Base-by-base conservation (phyloP, 352 stramenopile species). In the Aphanomyces invadans region DNA sequence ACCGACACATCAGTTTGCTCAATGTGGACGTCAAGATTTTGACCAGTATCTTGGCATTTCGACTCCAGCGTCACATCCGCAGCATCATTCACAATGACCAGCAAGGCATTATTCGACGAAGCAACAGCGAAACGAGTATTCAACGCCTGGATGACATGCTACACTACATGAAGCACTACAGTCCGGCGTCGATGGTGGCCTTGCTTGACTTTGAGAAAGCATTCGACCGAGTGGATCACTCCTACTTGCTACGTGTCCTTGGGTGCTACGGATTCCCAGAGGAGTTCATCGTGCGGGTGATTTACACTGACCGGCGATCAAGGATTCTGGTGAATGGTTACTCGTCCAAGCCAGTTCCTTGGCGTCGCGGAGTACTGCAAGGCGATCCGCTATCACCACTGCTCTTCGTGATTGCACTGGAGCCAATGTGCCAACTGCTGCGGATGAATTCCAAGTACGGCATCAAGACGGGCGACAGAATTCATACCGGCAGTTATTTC, bases 181-280 rank as follows among this genome's bases (percentile, higher is more conserved):
- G 3, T 19, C 55, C 55, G 33, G 25, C 31, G 21, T 42, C 28
- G 1, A 49, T 63, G 36, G 31, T 63, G 7, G 55, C 55, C 21
- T 36, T 51, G 11, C 55, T 63, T 4, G 55, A 63, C 33, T 63
- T 63, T 36, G 55, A 63, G 21, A 63, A 63, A 36, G 55, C 55
- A 5, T 63, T 63, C 9, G 55, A 63, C 26, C 55, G 55, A 17
- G 55, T 63, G 10, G 55, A 63, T 25, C 55, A 63, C 33, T 25
- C 29, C 9, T 63, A 63, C 36, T 45, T 63, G 32, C 55, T 48
- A n/a, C 7, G 4, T 46, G 53, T 44, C 10, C 31, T 61, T 15
- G 5, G 23, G 23, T 15, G 29, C 2, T 33, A 49, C 12, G 36
- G 55, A 25, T 33, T 63, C 28, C 55, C 55, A 7, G 9, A 42